Percentiles rank a stretch among this genome's conserved stretches.
These are phyloP conservation scores for Sarocladiaceae sp. DNA, from an alignment of 2,329 filamentous ascomycete species.

Conservation along the genomic window DNA sequence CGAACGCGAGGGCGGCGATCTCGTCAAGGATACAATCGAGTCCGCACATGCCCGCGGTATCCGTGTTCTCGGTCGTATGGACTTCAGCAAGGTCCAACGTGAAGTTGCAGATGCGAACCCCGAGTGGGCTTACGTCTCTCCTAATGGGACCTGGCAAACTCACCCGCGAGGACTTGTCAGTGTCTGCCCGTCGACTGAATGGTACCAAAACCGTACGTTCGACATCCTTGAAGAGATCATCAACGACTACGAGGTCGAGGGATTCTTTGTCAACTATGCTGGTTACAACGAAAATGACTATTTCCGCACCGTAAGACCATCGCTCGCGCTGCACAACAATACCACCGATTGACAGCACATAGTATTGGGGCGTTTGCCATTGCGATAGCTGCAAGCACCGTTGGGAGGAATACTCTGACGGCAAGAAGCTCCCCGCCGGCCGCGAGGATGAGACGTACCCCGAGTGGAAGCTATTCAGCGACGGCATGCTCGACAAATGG, in stretches of 20 bases:
- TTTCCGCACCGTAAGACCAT: constrained; percentile 8
- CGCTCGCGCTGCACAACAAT: not conserved
- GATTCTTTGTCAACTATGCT: constrained; percentile 18
- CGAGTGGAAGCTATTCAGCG: constrained; percentile 14
- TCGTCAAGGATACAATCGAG: too few relatives aligned
- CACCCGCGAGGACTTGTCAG: too few relatives aligned
- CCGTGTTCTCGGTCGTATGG: too few relatives aligned
- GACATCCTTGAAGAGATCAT: constrained; percentile 15
- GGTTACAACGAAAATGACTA: constrained; percentile 16
- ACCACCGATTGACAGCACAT: not conserved
- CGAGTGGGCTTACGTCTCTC: too few relatives aligned
- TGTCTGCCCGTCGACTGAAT: too few relatives aligned
- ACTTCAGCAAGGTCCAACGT: too few relatives aligned
- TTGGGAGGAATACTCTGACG: constrained; percentile 13
- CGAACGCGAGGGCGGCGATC: too few relatives aligned
- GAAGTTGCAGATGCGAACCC: too few relatives aligned
- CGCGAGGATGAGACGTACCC: constrained; percentile 11
- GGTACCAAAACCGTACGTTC: too few relatives aligned
- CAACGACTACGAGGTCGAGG: constrained; percentile 13
- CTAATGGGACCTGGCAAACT: too few relatives aligned
- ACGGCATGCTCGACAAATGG: constrained; percentile 13
- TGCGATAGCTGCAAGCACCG: constrained; percentile 12
- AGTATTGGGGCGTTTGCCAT: not conserved
- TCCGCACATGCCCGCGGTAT: too few relatives aligned
- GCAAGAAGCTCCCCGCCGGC: constrained; percentile 10